Evolutionary conservation across 163 green algal genomes (phyloP), one percentile per base, ranked within the genome.

Genomic region (Scenedesmus sp.): DNA sequence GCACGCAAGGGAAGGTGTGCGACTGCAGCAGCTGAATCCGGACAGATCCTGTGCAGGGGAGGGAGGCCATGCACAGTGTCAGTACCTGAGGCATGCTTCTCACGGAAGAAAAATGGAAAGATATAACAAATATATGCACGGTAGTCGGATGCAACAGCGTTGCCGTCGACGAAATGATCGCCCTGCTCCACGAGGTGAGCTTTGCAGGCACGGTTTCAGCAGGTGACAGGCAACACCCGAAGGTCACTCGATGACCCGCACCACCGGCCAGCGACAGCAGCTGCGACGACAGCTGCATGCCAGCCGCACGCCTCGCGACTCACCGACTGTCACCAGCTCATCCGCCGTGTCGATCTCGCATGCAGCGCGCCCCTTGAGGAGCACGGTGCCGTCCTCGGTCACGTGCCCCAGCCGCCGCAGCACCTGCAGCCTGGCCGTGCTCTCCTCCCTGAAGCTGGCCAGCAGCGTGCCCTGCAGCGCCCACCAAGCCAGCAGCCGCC

Each of bases 281-380:
- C n/a, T 68, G 16, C 53, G 26, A 24, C 24, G 7, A 68, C 53
- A 56, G 49, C 53, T 22, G 18, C 4, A 68, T 30, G 18, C 5
- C 65, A 40, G 65, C 65, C 5, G 30, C 65, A 40, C n/a, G n/a
- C n/a, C n/a, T n/a, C n/a, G n/a, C n/a, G n/a, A n/a, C 87, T 59
- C 59, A 91, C 87, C 87, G 0, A 70, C 44, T 3, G 96, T 94
- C 85, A 99, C 89, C 92, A 99, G 96, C 96, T 99, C 98, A 80
- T 99, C 97, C 5, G 96, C 96, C 0, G 97, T 98, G 94, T 98
- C 97, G 68, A 99, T 96, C 92, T 97, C 95, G 80, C 96, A 97
- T 2, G 97, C 97, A 43, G 96, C 96, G n/a, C 95, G 90, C 20
- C 97, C 97, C 91, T 99, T 99, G 33, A 97, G 91, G 81, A 94